Percentiles rank a stretch among this genome's conserved stretches.
These are phyloP conservation scores for Zymoseptoria pseudotritici DNA, from an alignment of 2,329 filamentous ascomycete genomes.

Conservation along the genomic window DNA sequence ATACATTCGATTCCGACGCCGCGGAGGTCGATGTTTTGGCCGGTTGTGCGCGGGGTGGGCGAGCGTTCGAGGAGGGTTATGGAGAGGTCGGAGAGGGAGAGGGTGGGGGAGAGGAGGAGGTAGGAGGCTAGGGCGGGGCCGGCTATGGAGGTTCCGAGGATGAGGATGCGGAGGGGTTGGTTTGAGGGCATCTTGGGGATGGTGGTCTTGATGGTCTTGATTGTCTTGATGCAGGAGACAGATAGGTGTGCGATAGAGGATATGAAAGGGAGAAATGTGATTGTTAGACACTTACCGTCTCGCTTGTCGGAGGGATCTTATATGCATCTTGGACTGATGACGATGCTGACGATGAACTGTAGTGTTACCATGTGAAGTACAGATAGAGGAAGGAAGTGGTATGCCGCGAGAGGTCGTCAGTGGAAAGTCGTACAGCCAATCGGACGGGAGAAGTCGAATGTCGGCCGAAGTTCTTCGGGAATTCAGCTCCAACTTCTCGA, in stretches of 20 bases:
- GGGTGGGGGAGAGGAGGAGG: constrained; percentile 16
- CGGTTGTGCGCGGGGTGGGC: constrained; percentile 11
- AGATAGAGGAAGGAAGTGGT: neutral
- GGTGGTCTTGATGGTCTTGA: no score
- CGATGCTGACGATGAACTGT: neutral
- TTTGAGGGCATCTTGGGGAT: no score
- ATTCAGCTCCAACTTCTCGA: no score
- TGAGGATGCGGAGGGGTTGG: constrained; percentile 16
- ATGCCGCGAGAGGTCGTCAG: neutral
- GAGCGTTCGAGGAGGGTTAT: constrained; percentile 28
- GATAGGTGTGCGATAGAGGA: neutral
- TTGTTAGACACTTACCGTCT: no score
- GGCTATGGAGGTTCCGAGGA: constrained; percentile 24
- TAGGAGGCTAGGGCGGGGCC: constrained; percentile 24
- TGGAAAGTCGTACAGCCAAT: neutral
- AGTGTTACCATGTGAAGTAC: neutral
- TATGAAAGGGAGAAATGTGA: no score
- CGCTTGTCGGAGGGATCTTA: neutral
- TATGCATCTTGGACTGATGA: neutral
- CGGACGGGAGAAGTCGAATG: neutral
- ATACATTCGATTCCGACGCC: constrained; percentile 23
- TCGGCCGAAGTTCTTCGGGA: neutral
- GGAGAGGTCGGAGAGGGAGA: constrained; percentile 10
- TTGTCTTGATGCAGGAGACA: neutral
- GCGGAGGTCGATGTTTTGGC: constrained; percentile 30